Conservation (phyloP, 495 filamentous ascomycete genomes). For the Lophiostoma macrostomum region DNA sequence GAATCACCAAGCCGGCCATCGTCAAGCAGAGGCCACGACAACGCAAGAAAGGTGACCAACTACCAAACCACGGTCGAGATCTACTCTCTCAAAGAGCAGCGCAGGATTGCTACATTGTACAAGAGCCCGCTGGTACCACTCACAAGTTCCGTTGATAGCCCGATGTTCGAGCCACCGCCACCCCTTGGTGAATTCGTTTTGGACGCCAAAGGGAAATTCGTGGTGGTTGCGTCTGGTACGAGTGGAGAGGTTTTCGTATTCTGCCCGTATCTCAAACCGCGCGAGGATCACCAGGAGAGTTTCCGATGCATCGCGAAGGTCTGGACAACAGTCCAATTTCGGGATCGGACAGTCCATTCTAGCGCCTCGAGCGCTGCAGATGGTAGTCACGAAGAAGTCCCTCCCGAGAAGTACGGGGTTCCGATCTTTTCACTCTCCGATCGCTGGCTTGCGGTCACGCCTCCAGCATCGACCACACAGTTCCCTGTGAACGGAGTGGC, state of each 20-base stretch:
- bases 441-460: constrained; percentile 82
- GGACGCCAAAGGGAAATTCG: constrained; percentile 60
- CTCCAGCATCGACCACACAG: constrained; percentile 66
- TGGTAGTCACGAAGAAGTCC: constrained; percentile 45
- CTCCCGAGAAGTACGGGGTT: constrained; percentile 44
- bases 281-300: constrained; percentile 25
- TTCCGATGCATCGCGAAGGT: constrained; percentile 75
- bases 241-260: constrained; percentile 88
- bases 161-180: constrained; percentile 55
- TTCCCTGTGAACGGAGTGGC: constrained; percentile 62
- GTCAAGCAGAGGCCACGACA: constrained; percentile 24
- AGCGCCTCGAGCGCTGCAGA: constrained; percentile 57
- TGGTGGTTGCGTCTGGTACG: constrained; percentile 71
- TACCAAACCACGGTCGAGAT: constrained; percentile 87
- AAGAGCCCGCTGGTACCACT: constrained; percentile 51
- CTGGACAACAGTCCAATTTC: constrained; percentile 75
- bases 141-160: constrained; percentile 50
- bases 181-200: constrained; percentile 70
- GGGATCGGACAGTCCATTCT: constrained; percentile 48
- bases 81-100: constrained; percentile 69
- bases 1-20: constrained; percentile 29
- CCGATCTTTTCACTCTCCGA: constrained; percentile 73
- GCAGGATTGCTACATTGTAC: constrained; percentile 66
- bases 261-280: constrained; percentile 30
- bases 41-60: constrained; percentile 46